Conservation (phyloP, 2,329 filamentous ascomycete genomes). For the Fonsecaea erecta region DNA sequence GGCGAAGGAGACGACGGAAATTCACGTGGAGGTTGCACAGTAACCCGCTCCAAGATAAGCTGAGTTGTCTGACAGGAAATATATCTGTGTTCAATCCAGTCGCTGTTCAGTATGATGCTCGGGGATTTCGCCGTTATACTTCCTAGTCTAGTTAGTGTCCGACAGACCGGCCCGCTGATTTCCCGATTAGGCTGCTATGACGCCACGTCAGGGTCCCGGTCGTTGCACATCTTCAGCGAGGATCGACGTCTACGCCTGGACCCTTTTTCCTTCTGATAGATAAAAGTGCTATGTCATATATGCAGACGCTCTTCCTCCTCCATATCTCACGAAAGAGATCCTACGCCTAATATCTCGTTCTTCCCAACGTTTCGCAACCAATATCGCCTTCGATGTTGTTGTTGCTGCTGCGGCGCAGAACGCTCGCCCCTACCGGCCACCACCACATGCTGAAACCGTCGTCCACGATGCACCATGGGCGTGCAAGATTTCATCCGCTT, state of each 20-base stretch:
- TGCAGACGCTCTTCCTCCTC: neutral
- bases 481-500: conserved; percentile 17
- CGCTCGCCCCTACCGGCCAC: neutral
- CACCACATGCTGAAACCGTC: neutral
- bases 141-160: neutral
- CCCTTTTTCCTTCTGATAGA: neutral
- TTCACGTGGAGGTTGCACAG: too few species aligned
- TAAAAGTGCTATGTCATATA: neutral
- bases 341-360: neutral
- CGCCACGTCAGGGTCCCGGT: neutral
- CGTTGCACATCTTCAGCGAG: neutral
- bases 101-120: too few species aligned
- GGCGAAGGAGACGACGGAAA: too few species aligned
- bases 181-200: neutral
- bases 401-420: neutral
- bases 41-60: too few species aligned
- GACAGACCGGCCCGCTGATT: neutral
- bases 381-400: neutral
- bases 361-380: neutral
- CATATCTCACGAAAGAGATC: neutral
- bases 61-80: too few species aligned
- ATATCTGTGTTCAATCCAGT: too few species aligned
- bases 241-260: neutral
- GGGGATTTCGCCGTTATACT: too few species aligned
- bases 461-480: conserved; percentile 9